A percentile compares a stretch with the other conserved stretches of the same genome.
phyloP scores from a whole-genome alignment of 305 asterid genomes.

The Ilex paraguariensis region DNA sequence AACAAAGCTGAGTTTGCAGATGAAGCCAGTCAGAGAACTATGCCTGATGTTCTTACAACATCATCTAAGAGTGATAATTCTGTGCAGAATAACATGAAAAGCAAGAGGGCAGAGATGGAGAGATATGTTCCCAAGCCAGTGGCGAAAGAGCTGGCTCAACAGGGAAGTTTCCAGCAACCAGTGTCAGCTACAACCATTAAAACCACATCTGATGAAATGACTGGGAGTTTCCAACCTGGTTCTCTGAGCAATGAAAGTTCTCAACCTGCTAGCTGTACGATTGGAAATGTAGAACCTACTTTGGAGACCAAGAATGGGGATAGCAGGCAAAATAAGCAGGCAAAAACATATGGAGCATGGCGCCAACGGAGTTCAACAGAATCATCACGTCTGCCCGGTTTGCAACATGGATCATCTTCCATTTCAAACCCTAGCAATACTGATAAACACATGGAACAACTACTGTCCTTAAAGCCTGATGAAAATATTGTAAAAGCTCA shows the following conservation, averaged over 20 bases:
- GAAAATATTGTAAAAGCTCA: constrained; percentile 31
- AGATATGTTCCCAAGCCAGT: constrained; percentile 93
- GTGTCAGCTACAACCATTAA: constrained; percentile 27
- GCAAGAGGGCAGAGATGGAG: constrained; percentile 97
- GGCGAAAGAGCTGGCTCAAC: constrained; percentile 90
- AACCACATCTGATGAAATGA: constrained; percentile 33
- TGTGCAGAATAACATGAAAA: constrained; percentile 48
- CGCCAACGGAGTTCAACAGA: constrained; percentile 51
- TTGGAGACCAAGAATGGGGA: constrained; percentile 40
- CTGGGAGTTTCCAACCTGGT: constrained; percentile 29
- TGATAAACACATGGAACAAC: constrained; percentile 27
- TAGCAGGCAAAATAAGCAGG: constrained; percentile 46
- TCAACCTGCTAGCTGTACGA: constrained; percentile 28
- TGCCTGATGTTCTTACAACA: constrained; percentile 31
- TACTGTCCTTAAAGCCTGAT: constrained; percentile 28
- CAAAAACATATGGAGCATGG: constrained; percentile 57
- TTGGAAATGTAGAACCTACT: constrained; percentile 25
- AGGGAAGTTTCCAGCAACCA: constrained; percentile 40
- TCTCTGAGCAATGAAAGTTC: constrained; percentile 27
- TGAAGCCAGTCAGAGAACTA: constrained; percentile 40
- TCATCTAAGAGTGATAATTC: constrained; percentile 32
- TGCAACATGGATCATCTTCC: constrained; percentile 27
- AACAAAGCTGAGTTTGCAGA: constrained; percentile 52
- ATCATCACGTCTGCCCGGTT: constrained; percentile 27
- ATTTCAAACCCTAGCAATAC: constrained; percentile 31